Conservation (phyloP, 805 yeast genomes). For the Zygoascus bituminiphila region DNA sequence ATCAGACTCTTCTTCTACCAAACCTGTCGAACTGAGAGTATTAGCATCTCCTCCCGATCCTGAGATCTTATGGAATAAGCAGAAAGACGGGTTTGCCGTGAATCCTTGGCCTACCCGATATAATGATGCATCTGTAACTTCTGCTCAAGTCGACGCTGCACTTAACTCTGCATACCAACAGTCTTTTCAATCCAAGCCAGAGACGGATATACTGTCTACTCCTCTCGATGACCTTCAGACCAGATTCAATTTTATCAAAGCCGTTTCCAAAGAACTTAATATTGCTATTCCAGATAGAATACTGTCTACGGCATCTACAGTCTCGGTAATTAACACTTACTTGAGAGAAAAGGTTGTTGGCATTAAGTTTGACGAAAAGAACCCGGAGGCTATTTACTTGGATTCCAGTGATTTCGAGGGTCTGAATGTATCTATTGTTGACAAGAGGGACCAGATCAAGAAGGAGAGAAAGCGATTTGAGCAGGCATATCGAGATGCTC, state of each 20-base stretch:
- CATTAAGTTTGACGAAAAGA: constrained; percentile 46
- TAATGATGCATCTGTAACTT: constrained; percentile 17
- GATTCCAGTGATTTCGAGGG: constrained; percentile 47
- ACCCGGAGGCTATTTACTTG: constrained; percentile 69
- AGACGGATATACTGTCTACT: constrained; percentile 4
- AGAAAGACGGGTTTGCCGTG: constrained; percentile 14
- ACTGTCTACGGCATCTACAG: constrained; percentile 35
- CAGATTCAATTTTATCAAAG: constrained; percentile 44
- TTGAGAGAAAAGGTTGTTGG: constrained; percentile 34
- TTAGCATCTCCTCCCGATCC: constrained; percentile 17
- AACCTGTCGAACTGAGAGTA: constrained; percentile 16
- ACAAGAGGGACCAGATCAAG: constrained; percentile 40
- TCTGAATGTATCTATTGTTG: constrained; percentile 40
- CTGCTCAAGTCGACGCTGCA: constrained; percentile 8
- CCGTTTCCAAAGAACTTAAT: constrained; percentile 41
- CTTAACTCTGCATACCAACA: constrained; percentile 3
- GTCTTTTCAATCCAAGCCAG: background rate
- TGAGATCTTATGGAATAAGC: constrained; percentile 13
- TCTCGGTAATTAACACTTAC: constrained; percentile 33
- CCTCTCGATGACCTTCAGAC: constrained; percentile 36
- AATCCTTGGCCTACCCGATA: constrained; percentile 26
- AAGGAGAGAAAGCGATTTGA: constrained; percentile 40
- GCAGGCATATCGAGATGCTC: constrained; percentile 41
- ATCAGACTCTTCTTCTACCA: constrained; percentile 1
- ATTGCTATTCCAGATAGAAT: constrained; percentile 46